A percentile compares a stretch with the other conserved stretches of the same genome.
Evolutionary conservation across 1,284 basidiomycete genomes (phyloP).

Genomic region (Agroathelia rolfsii): DNA sequence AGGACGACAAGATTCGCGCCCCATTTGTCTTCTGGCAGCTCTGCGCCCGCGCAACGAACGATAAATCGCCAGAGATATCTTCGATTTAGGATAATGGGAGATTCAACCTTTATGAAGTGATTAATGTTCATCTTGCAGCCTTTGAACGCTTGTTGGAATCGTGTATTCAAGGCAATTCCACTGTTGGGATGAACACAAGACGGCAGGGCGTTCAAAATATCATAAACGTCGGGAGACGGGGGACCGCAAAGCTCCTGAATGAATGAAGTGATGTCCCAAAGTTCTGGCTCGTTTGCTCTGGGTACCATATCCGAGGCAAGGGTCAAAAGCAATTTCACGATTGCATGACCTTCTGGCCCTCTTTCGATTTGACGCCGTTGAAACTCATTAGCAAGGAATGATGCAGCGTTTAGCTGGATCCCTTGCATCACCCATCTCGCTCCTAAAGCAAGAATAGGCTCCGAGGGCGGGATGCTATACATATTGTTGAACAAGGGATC

Average conservation of each 20-base stretch:
- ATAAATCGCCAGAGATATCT: conserved; percentile 14
- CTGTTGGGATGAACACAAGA: neutral
- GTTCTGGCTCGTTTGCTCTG: no score
- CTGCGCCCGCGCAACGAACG: conserved; percentile 17
- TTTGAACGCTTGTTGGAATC: conserved; percentile 11
- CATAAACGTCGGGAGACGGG: neutral
- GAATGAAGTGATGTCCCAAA: no score
- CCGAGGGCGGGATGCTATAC: conserved; percentile 16
- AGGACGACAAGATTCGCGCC: conserved; percentile 18
- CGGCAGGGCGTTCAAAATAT: conserved; percentile 1
- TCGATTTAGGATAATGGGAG: conserved; percentile 12
- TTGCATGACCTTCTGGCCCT: conserved; percentile 11
- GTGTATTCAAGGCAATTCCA: neutral
- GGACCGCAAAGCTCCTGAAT: no score
- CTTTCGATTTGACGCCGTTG: conserved; percentile 10
- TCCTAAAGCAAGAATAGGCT: conserved; percentile 20
- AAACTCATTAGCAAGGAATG: conserved; percentile 4
- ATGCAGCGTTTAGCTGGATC: conserved; percentile 7
- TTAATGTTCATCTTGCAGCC: conserved; percentile 18
- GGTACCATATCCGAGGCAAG: conserved; percentile 12
- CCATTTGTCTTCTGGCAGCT: conserved; percentile 16
- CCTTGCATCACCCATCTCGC: conserved; percentile 8
- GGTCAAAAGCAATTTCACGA: conserved; percentile 10
- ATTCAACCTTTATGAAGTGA: conserved; percentile 19
- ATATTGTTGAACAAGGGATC: conserved; percentile 13